Evolutionary conservation across 176 grass and related monocot species (phyloP), one percentile per base, ranked within the genome.

Genomic region (Bonia amplexicaulis): DNA sequence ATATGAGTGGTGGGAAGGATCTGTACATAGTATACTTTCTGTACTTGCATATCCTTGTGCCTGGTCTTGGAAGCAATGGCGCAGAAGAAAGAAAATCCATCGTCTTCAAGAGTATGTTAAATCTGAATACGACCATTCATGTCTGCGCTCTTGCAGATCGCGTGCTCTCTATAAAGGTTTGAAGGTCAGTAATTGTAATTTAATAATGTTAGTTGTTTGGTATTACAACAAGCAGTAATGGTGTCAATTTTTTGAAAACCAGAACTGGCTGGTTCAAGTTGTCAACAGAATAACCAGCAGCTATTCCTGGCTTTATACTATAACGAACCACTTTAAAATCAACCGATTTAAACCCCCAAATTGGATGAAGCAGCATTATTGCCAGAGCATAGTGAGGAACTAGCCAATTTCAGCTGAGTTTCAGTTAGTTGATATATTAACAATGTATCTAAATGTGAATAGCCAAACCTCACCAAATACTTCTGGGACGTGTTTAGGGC

Each of bases 1-100:
- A 69, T 98, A 96, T 76, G 96, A 94, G 55, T 98, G 96, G 96
- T 98, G 96, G 96, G 96, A 98, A 92, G 96, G 96, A 47, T 98
- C 96, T 23, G 81, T 98, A 54, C 96, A 98, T 74, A 96, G 93
- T 84, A 98, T 98, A 84, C 88, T 98, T 73, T 90, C 93, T 83
- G 74, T 98, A 72, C 88, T 98, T 87, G 96, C 96, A 17, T 98
- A 95, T 87, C 96, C 96, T 81, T 98, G 96, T 90, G 96, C 96
- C 42, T 98, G 96, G 96, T 98, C 93, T 76, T 98, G 96, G 96
- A 98, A 98, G 82, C 96, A 98, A 76, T 98, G 93, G 93, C 70
- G 91, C 37, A 89, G 91, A 92, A 98, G 91, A 89, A 98, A 98
- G 61, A 98, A 98, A 85, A 90, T 81, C 62, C 91, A 91, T 69